Base-by-base conservation (phyloP, 768 basidiomycete genomes). In the Suillus alpinus region DNA sequence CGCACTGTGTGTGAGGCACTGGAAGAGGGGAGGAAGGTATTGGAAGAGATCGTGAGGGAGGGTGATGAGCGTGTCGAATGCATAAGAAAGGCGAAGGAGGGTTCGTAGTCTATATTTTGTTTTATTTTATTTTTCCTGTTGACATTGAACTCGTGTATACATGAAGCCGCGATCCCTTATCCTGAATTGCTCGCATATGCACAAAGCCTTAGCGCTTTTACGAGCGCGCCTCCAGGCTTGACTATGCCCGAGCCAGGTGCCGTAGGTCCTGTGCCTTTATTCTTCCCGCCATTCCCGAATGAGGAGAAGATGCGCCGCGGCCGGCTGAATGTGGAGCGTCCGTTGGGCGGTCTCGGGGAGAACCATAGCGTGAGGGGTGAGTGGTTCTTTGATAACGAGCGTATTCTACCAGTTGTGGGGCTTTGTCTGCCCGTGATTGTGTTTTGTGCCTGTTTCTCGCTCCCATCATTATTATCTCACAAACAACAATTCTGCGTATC, bases 251-350 rank as follows among this genome's bases (percentile, higher is more conserved):
- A 91, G 67, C 81, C 86, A 51, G 78, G 79, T 29, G 75, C 85
- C 6, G 86, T 88, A 0, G 86, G 86, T 12, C 88, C 89, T 0
- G 86, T 87, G 18, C 89, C 88, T 18, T 69, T 91, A 44, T 93
- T 94, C 80, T 92, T 93, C 76, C 92, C 92, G 40, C 93, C 93
- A 12, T 94, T 93, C 72, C 92, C 92, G 0, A 93, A 92, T 68
- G 92, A 93, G 75, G 92, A 93, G 71, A 94, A 92, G 74, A 92
- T 94, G 90, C 86, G 92, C 56, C 82, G 87, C 29, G 92, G 92
- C 1, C 82, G 83, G 59, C 83, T 93, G 72, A 92, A 89, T 68
- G 86, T 86, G 23, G 91, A 92, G 72, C 88, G 87, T 31, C 92
- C 91, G 0, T 80, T 93, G 60, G 92, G 88, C 6, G 73, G 85